Conservation (phyloP, 495 filamentous ascomycete genomes). For the Aspergillus mulundensis region DNA sequence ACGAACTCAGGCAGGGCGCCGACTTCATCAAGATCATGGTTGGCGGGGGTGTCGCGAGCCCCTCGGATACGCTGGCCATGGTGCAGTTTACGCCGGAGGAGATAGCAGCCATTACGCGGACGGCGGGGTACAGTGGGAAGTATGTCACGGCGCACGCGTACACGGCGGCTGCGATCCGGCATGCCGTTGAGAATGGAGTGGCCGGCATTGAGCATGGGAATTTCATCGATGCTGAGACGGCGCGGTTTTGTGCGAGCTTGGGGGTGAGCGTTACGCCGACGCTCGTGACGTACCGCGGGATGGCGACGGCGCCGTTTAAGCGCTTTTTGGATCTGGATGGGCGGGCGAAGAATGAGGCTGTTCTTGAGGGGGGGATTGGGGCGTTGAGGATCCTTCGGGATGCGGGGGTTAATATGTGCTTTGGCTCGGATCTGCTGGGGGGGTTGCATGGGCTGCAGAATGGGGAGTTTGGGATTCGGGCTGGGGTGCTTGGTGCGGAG, state of each 20-base stretch:
- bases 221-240: slow-evolving; percentile 47
- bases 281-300: too few relatives aligned
- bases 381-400: too few relatives aligned
- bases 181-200: slow-evolving; percentile 52
- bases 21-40: slow-evolving; percentile 59
- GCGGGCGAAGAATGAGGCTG: too few relatives aligned
- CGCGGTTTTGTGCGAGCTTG: slow-evolving; percentile 31
- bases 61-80: slow-evolving; percentile 45
- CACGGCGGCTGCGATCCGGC: slow-evolving; percentile 45
- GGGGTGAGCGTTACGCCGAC: too few relatives aligned
- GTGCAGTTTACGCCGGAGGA: slow-evolving; percentile 52
- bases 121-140: slow-evolving; percentile 38
- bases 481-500: slow-evolving; percentile 27
- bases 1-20: slow-evolving; percentile 49
- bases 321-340: too few relatives aligned
- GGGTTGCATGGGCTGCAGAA: slow-evolving; percentile 43
- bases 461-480: slow-evolving; percentile 46
- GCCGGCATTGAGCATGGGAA: slow-evolving; percentile 56
- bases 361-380: too few relatives aligned
- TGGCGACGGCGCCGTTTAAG: too few relatives aligned
- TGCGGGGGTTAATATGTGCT: slow-evolving; percentile 36
- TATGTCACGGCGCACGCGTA: slow-evolving; percentile 57
- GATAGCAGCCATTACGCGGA: slow-evolving; percentile 27
- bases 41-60: slow-evolving; percentile 49
- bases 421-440: slow-evolving; percentile 52